phyloP scores from a whole-genome alignment of 805 yeast species.

The Metschnikowia borealis region DNA sequence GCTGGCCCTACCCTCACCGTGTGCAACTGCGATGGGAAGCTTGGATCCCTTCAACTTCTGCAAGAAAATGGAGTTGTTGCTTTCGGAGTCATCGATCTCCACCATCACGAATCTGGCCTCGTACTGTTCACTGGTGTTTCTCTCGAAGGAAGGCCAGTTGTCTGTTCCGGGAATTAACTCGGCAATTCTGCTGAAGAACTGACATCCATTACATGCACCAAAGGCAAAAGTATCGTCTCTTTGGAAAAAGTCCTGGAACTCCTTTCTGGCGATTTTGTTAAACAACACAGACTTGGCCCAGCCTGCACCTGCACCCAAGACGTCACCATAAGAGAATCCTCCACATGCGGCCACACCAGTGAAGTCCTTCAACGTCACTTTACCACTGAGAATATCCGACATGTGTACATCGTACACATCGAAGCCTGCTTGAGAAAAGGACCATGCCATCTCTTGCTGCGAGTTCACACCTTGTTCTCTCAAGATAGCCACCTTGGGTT shows the following conservation, averaged over 20 bases:
- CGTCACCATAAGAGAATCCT: constrained; percentile 98
- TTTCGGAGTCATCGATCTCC: constrained; percentile 55
- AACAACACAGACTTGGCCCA: constrained; percentile 97
- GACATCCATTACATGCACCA: constrained; percentile 99
- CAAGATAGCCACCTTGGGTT: constrained; percentile 90
- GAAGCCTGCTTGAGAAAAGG: constrained; percentile 92
- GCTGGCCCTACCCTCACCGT: constrained; percentile 93
- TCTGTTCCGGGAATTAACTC: constrained; percentile 89
- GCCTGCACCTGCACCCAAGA: constrained; percentile 96
- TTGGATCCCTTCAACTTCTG: constrained; percentile 90
- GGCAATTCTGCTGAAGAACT: constrained; percentile 83
- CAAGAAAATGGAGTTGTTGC: constrained; percentile 64
- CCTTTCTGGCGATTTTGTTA: constrained; percentile 70
- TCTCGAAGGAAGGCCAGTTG: constrained; percentile 93
- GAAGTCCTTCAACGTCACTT: constrained; percentile 68
- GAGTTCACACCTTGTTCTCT: constrained; percentile 99
- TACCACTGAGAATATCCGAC: constrained; percentile 82
- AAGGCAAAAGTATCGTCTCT: constrained; percentile 92
- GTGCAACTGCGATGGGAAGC: constrained; percentile 96
- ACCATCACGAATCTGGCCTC: constrained; percentile 93
- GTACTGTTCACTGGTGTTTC: constrained; percentile 88
- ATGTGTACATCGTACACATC: constrained; percentile 93
- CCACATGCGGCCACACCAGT: constrained; percentile 98
- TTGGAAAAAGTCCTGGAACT: constrained; percentile 78
- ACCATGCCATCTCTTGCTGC: constrained; percentile 97